A percentile compares a stretch with the other conserved stretches of the same genome.
phyloP scores from a whole-genome alignment of 257 asterid genomes.

The Ajuga chamaepitys region DNA sequence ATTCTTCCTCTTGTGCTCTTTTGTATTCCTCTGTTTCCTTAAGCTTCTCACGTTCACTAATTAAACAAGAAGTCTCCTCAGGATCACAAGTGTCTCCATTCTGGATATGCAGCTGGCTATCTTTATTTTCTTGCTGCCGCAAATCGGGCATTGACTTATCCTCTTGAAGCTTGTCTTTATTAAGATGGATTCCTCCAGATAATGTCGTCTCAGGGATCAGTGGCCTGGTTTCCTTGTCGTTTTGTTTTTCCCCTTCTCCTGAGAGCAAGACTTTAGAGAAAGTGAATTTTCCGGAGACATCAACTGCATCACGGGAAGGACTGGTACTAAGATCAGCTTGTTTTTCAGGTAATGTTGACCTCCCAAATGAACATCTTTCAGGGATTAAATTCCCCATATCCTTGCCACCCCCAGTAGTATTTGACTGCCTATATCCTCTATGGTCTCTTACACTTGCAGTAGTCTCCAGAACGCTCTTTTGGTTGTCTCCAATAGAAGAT shows the following conservation, averaged over 20 bases:
- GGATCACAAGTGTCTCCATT: slow-evolving; percentile 3
- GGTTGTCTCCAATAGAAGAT: neutral
- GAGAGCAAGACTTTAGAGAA: neutral
- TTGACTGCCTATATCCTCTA: slow-evolving; percentile 7
- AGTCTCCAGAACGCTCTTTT: slow-evolving; percentile 12
- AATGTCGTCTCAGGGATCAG: slow-evolving; percentile 11
- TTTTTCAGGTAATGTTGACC: neutral
- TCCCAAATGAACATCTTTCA: slow-evolving; percentile 2
- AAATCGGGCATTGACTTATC: slow-evolving; percentile 9
- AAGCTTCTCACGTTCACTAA: slow-evolving; percentile 54
- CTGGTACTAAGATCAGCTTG: neutral
- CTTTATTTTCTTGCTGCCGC: slow-evolving; percentile 18
- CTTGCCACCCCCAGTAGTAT: slow-evolving; percentile 8
- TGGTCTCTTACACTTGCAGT: slow-evolving; percentile 8
- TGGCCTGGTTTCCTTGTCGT: slow-evolving; percentile 6
- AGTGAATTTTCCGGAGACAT: slow-evolving; percentile 12
- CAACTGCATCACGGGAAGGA: slow-evolving; percentile 9
- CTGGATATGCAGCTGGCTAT: slow-evolving; percentile 13
- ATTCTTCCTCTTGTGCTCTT: slow-evolving; percentile 71
- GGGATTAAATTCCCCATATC: slow-evolving; percentile 18
- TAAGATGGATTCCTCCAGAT: neutral
- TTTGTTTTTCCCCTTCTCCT: slow-evolving; percentile 5
- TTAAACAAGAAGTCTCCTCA: slow-evolving; percentile 24
- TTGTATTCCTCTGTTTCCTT: slow-evolving; percentile 90
- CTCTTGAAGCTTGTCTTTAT: slow-evolving; percentile 11